These are phyloP conservation scores for Meripilus lineatus DNA, from an alignment of 1,284 basidiomycete genomes.

Conservation along the genomic window DNA sequence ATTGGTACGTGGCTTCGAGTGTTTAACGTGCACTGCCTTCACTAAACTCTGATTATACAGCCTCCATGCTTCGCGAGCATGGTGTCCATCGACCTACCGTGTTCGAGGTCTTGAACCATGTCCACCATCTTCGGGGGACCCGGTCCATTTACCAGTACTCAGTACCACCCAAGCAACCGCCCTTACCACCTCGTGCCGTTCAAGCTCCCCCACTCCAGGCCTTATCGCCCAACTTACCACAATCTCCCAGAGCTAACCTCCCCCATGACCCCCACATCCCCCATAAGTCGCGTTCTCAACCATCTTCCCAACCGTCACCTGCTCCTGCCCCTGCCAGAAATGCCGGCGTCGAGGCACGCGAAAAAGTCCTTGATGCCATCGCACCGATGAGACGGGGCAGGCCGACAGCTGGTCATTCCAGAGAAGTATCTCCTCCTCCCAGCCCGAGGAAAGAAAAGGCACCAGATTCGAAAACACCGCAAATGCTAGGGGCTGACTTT, in stretches of 20 bases:
- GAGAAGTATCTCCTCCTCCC: slow-evolving; percentile 33
- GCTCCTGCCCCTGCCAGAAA: slow-evolving; percentile 30
- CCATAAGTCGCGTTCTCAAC: slow-evolving; percentile 26
- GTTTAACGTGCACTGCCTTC: slow-evolving; percentile 2
- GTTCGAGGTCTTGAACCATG: slow-evolving; percentile 73
- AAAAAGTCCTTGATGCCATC: slow-evolving; percentile 71
- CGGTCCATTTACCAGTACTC: slow-evolving; percentile 73
- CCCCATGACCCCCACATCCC: slow-evolving; percentile 40
- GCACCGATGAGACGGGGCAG: slow-evolving; percentile 75
- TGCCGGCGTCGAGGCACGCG: slow-evolving; percentile 60
- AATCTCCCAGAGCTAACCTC: slow-evolving; percentile 25
- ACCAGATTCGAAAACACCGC: slow-evolving; percentile 11
- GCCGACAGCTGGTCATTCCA: slow-evolving; percentile 35
- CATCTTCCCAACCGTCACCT: slow-evolving; percentile 13
- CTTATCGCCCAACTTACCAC: slow-evolving; percentile 23
- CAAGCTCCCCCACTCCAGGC: slow-evolving; percentile 21
- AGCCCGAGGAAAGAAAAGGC: slow-evolving; percentile 36
- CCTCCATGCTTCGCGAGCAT: slow-evolving; percentile 85
- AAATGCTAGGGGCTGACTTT: slow-evolving; percentile 34
- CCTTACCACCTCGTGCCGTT: slow-evolving; percentile 30
- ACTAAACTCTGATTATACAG: slow-evolving; percentile 33
- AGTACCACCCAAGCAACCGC: slow-evolving; percentile 43
- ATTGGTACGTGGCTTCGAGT: slow-evolving; percentile 62
- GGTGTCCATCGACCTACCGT: slow-evolving; percentile 77
- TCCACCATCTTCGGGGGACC: slow-evolving; percentile 81